Conservation (phyloP, 305 asterid genomes). For the Stenogyne calaminthoides region DNA sequence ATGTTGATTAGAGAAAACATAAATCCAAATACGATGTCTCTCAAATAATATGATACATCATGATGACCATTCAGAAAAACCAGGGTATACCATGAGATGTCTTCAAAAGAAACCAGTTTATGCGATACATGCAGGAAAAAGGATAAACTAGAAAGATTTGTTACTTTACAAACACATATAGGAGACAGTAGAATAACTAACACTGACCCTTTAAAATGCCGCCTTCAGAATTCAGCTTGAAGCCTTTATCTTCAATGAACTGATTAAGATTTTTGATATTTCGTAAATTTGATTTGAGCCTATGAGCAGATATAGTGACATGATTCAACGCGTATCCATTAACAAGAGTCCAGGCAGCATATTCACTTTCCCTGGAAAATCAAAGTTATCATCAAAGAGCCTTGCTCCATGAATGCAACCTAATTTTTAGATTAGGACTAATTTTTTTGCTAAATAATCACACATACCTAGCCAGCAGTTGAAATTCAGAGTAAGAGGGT, state of each 20-base stretch:
- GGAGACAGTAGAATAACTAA: constrained; percentile 12
- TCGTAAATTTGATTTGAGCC: constrained; percentile 64
- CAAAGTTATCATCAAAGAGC: constrained; percentile 7
- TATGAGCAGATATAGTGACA: constrained; percentile 82
- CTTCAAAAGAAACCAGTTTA: neutral
- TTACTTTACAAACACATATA: neutral
- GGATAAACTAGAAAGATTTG: neutral
- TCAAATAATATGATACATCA: neutral
- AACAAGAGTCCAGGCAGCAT: constrained; percentile 97
- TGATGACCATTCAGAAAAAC: neutral
- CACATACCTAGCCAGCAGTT: constrained; percentile 66
- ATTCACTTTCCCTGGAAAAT: constrained; percentile 87
- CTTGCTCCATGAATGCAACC: neutral
- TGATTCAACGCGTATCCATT: constrained; percentile 87
- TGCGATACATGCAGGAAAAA: neutral
- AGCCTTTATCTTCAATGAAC: constrained; percentile 80
- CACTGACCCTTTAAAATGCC: constrained; percentile 85
- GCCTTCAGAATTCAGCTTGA: constrained; percentile 88
- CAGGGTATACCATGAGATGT: neutral
- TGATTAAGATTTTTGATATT: constrained; percentile 60
- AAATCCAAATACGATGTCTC: too few species aligned
- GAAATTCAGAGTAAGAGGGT: constrained; percentile 77
- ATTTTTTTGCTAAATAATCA: neutral
- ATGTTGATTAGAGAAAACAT: neutral
- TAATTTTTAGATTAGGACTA: too few species aligned